phyloP scores from a whole-genome alignment of 2,329 filamentous ascomycete species.

The Penicillium nordicum region DNA sequence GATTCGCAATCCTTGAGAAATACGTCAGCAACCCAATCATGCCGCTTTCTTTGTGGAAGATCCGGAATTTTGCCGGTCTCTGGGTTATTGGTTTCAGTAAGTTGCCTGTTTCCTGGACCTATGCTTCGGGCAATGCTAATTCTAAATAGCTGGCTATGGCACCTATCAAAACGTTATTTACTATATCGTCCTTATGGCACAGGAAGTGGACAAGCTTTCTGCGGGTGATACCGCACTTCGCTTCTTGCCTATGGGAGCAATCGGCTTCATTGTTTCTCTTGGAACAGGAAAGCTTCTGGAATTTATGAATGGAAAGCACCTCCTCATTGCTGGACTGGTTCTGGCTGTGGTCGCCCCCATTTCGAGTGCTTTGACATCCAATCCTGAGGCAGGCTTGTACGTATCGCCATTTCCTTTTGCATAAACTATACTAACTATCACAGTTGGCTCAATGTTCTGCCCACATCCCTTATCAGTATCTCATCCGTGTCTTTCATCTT shows the following conservation, averaged over 20 bases:
- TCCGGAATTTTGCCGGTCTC: constrained; percentile 46
- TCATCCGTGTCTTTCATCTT: constrained; percentile 42
- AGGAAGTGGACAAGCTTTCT: constrained; percentile 40
- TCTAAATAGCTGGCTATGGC: constrained; percentile 37
- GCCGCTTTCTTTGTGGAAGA: constrained; percentile 47
- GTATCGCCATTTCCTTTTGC: constrained; percentile 4
- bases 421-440: constrained; percentile 5
- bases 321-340: constrained; percentile 35
- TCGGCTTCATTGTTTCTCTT: constrained; percentile 39
- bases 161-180: constrained; percentile 45
- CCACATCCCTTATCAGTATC: constrained; percentile 41
- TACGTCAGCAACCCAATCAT: constrained; percentile 47
- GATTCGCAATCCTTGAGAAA: constrained; percentile 43
- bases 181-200: constrained; percentile 43
- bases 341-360: constrained; percentile 40
- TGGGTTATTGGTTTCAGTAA: constrained; percentile 46
- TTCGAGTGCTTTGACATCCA: constrained; percentile 30
- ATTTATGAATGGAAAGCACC: constrained; percentile 37
- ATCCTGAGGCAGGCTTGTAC: constrained; percentile 24
- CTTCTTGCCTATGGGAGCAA: constrained; percentile 43
- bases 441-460: constrained; percentile 42
- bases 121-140: not conserved
- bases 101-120: not conserved
- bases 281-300: constrained; percentile 38
- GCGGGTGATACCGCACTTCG: constrained; percentile 41